phyloP scores from a whole-genome alignment of 2,329 filamentous ascomycete genomes.

The Plenodomus tracheiphilus region DNA sequence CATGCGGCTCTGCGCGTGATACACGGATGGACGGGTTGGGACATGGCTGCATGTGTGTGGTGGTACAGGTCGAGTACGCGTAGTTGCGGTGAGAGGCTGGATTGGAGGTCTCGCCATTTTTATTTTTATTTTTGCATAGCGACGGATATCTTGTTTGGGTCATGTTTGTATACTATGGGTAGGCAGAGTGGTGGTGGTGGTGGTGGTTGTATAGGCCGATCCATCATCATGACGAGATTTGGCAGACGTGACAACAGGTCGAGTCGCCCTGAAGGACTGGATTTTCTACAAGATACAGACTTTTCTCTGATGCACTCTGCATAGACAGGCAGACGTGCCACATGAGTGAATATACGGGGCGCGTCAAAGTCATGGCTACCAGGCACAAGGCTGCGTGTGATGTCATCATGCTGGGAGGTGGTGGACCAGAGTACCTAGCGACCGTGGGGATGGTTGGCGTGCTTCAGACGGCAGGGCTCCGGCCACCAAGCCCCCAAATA shows the following conservation, averaged over 20 bases:
- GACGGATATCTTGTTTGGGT: conserved; percentile 6
- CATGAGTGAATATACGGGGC: too few species aligned
- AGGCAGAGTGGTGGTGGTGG: neutral
- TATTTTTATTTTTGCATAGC: conserved; percentile 20
- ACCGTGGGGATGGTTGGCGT: neutral
- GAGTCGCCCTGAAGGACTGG: too few species aligned
- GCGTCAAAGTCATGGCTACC: too few species aligned
- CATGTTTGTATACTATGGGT: conserved; percentile 6
- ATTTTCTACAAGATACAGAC: too few species aligned
- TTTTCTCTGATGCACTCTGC: too few species aligned
- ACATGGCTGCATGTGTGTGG: neutral
- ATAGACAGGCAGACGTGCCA: too few species aligned
- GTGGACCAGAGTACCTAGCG: neutral
- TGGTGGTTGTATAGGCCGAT: neutral
- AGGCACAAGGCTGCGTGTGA: too few species aligned
- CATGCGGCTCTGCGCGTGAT: conserved; percentile 15
- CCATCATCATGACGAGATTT: too few species aligned
- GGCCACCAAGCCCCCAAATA: neutral
- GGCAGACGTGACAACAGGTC: too few species aligned
- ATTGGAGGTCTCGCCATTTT: too few species aligned
- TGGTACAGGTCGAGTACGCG: neutral
- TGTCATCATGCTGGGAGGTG: too few species aligned
- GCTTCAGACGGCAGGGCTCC: neutral
- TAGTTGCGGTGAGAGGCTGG: neutral
- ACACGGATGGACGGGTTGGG: neutral